phyloP scores from a whole-genome alignment of 192 early-diverging fungal genomes.

The Allomyces macrogynus region DNA sequence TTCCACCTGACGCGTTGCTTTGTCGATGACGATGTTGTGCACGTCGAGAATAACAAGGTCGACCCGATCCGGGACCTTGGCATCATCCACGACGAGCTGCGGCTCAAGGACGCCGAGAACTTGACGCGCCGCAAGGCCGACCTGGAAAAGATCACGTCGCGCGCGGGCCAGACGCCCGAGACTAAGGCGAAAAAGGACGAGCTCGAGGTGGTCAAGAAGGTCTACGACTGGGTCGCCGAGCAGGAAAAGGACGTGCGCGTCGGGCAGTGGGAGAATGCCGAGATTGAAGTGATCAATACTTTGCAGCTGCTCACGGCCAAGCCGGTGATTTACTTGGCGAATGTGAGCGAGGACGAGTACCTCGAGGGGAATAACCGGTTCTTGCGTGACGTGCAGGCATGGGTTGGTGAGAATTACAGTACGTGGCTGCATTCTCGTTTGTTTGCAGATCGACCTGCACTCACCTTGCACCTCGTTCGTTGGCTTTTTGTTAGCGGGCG shows the following conservation, averaged over 20 bases:
- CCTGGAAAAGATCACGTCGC: constrained; percentile 14
- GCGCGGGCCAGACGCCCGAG: constrained; percentile 5
- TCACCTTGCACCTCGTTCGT: not conserved
- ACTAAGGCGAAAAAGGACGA: constrained; percentile 10
- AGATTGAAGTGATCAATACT: constrained; percentile 49
- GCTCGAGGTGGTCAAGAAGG: constrained; percentile 8
- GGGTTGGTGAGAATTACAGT: constrained; percentile 48
- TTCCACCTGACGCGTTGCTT: constrained; percentile 70
- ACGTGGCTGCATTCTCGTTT: not conserved
- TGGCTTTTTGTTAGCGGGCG: constrained; percentile 10
- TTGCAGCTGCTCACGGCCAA: constrained; percentile 58
- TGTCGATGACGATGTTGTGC: constrained; percentile 80
- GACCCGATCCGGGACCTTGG: constrained; percentile 82
- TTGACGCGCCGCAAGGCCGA: constrained; percentile 28
- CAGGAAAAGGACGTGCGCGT: constrained; percentile 42
- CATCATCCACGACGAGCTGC: constrained; percentile 87
- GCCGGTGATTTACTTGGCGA: constrained; percentile 51
- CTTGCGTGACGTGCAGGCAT: constrained; percentile 38
- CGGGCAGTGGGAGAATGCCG: constrained; percentile 38
- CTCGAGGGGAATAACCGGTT: constrained; percentile 37
- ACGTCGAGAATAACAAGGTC: constrained; percentile 62
- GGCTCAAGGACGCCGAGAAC: constrained; percentile 55
- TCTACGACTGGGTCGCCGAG: constrained; percentile 6
- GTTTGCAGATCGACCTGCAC: no score
- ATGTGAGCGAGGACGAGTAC: constrained; percentile 50